Percentiles rank a stretch among this genome's conserved stretches.
Evolutionary conservation across 495 filamentous ascomycete species (phyloP).

Genomic region (Penicillium taxi): DNA sequence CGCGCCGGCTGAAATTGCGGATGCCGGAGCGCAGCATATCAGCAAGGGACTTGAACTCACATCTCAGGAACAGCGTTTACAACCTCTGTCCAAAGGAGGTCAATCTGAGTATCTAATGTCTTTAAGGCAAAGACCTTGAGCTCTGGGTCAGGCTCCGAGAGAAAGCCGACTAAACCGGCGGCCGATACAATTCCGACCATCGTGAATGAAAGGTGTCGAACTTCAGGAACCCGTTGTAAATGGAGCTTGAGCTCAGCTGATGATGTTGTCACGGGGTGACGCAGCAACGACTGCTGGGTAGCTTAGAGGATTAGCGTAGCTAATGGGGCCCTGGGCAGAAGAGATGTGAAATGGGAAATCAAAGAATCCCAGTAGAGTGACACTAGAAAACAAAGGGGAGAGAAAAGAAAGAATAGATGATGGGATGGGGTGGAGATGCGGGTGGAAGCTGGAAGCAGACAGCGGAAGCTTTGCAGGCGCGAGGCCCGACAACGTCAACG

Average conservation of each 20-base stretch:
- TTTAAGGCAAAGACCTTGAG: constrained; percentile 89
- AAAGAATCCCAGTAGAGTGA: constrained; percentile 9
- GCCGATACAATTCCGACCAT: constrained; percentile 96
- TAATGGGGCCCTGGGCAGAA: constrained; percentile 15
- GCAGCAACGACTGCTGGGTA: constrained; percentile 34
- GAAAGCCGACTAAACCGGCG: constrained; percentile 87
- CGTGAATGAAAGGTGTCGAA: constrained; percentile 16
- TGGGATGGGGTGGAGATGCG: constrained; percentile 16
- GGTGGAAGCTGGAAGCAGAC: constrained; percentile 28
- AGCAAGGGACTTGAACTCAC: constrained; percentile 44
- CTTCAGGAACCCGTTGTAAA: constrained; percentile 8
- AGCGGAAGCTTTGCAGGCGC: constrained; percentile 30
- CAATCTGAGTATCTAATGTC: constrained; percentile 89
- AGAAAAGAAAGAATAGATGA: constrained; percentile 17
- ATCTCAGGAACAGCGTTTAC: constrained; percentile 86
- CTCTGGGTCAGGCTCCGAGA: constrained; percentile 87
- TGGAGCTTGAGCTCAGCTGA: constrained; percentile 8
- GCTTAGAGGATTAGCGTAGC: constrained; percentile 20
- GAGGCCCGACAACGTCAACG: constrained; percentile 37
- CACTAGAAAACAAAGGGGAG: constrained; percentile 11
- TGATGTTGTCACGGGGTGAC: constrained; percentile 24
- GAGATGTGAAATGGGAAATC: constrained; percentile 2
- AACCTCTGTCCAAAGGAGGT: constrained; percentile 95
- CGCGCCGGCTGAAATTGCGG: constrained; percentile 2
- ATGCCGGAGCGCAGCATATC: background rate